Conservation (phyloP, 768 basidiomycete species). For the Fomitopsis serialis region DNA sequence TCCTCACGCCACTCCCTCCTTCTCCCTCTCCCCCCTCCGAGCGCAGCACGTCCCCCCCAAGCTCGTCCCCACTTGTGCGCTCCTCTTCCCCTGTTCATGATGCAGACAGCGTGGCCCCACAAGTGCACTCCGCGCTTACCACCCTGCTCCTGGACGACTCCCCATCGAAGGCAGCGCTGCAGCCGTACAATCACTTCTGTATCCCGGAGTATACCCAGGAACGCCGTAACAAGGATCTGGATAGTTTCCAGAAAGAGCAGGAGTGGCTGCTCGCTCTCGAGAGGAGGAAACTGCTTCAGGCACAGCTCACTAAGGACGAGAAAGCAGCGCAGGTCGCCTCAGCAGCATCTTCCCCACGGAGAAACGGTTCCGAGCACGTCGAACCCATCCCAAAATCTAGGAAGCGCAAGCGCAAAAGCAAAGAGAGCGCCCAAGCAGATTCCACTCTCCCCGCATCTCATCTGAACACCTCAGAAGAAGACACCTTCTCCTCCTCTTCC, state of each 20-base stretch:
- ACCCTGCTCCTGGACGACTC: slow-evolving; percentile 52
- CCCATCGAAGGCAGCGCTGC: slow-evolving; percentile 50
- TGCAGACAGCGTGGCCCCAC: not conserved
- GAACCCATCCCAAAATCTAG: no score
- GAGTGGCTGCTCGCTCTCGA: slow-evolving; percentile 15
- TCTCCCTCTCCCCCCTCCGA: slow-evolving; percentile 8
- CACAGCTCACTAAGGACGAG: slow-evolving; percentile 10
- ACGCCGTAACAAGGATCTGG: slow-evolving; percentile 36
- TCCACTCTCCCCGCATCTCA: no score
- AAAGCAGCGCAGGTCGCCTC: not conserved
- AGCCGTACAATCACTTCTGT: slow-evolving; percentile 81
- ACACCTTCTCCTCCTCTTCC: not conserved
- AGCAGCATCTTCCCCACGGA: not conserved
- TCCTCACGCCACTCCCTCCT: not conserved
- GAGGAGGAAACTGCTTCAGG: slow-evolving; percentile 12
- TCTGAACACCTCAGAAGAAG: slow-evolving; percentile 4
- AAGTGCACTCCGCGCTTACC: slow-evolving; percentile 37
- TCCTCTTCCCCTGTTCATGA: not conserved
- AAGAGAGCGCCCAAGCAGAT: slow-evolving; percentile 6
- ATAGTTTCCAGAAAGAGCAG: slow-evolving; percentile 16
- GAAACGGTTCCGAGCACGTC: not conserved
- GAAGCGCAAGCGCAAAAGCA: slow-evolving; percentile 21
- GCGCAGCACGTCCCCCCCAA: slow-evolving; percentile 7
- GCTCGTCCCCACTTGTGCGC: not conserved
- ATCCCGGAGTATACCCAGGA: slow-evolving; percentile 58